Conservation (phyloP, 2,329 filamentous ascomycete species). For the Alternaria panax region DNA sequence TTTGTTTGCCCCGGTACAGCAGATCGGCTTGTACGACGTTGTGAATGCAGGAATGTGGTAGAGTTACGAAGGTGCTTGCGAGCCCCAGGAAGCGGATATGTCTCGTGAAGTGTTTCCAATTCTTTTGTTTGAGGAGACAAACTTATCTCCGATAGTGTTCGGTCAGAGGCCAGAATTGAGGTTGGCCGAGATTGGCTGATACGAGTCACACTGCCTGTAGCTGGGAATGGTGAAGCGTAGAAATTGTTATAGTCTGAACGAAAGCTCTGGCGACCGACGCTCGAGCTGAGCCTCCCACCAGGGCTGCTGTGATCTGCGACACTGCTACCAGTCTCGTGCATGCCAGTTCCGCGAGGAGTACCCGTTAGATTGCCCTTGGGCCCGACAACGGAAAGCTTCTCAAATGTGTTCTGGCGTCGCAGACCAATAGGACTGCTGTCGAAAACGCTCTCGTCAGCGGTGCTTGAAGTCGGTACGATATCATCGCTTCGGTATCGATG, state of each 20-base stretch:
- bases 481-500: constrained; percentile 6
- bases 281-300: constrained; percentile 32
- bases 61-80: constrained; percentile 25
- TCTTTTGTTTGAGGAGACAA: constrained; percentile 25
- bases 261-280: constrained; percentile 21
- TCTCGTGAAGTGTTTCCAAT: constrained; percentile 20
- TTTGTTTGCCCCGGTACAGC: constrained; percentile 46
- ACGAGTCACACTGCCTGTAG: constrained; percentile 30
- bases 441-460: constrained; percentile 2
- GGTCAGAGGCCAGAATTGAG: constrained; percentile 18
- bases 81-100: constrained; percentile 18
- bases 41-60: constrained; percentile 24
- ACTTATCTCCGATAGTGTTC: constrained; percentile 33
- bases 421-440: constrained; percentile 7
- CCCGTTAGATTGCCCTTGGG: constrained; percentile 49
- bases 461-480: constrained; percentile 6
- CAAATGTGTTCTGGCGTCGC: constrained; percentile 45
- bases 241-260: constrained; percentile 26
- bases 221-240: constrained; percentile 33
- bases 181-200: constrained; percentile 19
- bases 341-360: constrained; percentile 46
- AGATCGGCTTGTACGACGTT: constrained; percentile 34
- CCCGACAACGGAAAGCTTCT: constrained; percentile 45
- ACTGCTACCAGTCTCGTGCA: constrained; percentile 50
- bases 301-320: constrained; percentile 49